phyloP scores from a whole-genome alignment of 169 alveolate species.

The Plasmodium blacklocki region DNA sequence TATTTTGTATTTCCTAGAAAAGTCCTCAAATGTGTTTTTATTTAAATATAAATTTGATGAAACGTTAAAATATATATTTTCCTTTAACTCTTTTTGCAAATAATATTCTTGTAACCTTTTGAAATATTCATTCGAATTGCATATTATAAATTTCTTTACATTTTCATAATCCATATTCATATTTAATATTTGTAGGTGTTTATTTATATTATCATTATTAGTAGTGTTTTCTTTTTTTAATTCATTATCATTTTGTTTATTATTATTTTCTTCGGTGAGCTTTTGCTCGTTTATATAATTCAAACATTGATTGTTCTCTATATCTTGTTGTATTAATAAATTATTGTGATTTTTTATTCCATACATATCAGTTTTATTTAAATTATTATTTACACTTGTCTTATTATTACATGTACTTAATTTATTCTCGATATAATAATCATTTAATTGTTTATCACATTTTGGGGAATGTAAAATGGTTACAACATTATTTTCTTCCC shows the following conservation, averaged over 20 bases:
- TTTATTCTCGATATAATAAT: neutral
- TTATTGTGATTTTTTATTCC: neutral
- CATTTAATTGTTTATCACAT: neutral
- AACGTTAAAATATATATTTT: slow-evolving; percentile 23
- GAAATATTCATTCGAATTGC: slow-evolving; percentile 40
- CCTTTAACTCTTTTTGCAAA: slow-evolving; percentile 40
- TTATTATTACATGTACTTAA: neutral
- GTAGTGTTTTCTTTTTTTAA: neutral
- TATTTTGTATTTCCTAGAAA: slow-evolving; percentile 30
- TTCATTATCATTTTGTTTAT: no score
- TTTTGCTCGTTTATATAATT: neutral
- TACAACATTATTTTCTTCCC: neutral
- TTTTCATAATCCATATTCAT: slow-evolving; percentile 56
- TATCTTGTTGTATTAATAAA: neutral
- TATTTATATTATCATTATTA: neutral
- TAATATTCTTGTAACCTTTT: slow-evolving; percentile 30
- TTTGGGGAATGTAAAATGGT: neutral
- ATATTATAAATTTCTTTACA: slow-evolving; percentile 34
- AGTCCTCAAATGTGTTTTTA: slow-evolving; percentile 38
- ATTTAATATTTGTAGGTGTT: slow-evolving; percentile 26
- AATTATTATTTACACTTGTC: neutral
- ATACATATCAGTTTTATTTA: neutral
- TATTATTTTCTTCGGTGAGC: no score
- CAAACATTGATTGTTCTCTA: neutral
- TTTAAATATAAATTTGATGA: slow-evolving; percentile 38